Percentiles rank a stretch among this genome's conserved stretches.
Evolutionary conservation across 1,284 basidiomycete genomes (phyloP).

Genomic region (Phellopilus nigrolimitatus): DNA sequence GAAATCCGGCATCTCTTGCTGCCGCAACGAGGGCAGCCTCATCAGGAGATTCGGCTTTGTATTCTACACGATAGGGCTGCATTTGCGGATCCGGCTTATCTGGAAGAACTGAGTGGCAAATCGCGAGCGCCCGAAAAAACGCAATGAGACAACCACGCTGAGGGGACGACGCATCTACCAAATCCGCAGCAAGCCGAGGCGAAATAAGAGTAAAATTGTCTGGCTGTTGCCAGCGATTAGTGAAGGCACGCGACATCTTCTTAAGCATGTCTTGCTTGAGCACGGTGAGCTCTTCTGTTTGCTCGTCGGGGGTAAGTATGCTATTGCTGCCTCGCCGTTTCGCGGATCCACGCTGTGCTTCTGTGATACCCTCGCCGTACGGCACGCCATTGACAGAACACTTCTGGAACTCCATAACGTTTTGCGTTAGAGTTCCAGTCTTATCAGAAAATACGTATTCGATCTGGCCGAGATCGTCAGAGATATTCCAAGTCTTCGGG

Average conservation of each 20-base stretch:
- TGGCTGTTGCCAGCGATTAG: slow-evolving; percentile 83
- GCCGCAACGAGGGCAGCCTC: slow-evolving; percentile 92
- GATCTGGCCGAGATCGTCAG: slow-evolving; percentile 96
- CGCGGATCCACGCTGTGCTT: slow-evolving; percentile 90
- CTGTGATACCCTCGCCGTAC: slow-evolving; percentile 93
- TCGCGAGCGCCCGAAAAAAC: slow-evolving; percentile 88
- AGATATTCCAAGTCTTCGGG: slow-evolving; percentile 98
- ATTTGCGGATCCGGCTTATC: slow-evolving; percentile 64
- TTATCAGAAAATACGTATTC: slow-evolving; percentile 99
- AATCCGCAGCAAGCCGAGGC: slow-evolving; percentile 74
- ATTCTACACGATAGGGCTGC: slow-evolving; percentile 70
- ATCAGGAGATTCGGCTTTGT: slow-evolving; percentile 95
- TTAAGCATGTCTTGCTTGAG: slow-evolving; percentile 79
- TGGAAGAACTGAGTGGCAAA: slow-evolving; percentile 89
- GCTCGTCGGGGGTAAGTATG: slow-evolving; percentile 62
- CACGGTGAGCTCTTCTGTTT: slow-evolving; percentile 56
- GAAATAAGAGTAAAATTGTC: slow-evolving; percentile 88
- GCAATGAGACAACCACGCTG: slow-evolving; percentile 71
- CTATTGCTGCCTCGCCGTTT: slow-evolving; percentile 76
- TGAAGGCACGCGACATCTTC: slow-evolving; percentile 73
- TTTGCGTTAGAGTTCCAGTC: slow-evolving; percentile 94
- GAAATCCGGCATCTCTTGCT: slow-evolving; percentile 90
- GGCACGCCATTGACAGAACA: slow-evolving; percentile 82
- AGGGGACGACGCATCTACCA: slow-evolving; percentile 55
- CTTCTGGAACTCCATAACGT: slow-evolving; percentile 98